Base-by-base conservation (phyloP, 1,284 basidiomycete species). In the Ceratobasidium sp. region DNA sequence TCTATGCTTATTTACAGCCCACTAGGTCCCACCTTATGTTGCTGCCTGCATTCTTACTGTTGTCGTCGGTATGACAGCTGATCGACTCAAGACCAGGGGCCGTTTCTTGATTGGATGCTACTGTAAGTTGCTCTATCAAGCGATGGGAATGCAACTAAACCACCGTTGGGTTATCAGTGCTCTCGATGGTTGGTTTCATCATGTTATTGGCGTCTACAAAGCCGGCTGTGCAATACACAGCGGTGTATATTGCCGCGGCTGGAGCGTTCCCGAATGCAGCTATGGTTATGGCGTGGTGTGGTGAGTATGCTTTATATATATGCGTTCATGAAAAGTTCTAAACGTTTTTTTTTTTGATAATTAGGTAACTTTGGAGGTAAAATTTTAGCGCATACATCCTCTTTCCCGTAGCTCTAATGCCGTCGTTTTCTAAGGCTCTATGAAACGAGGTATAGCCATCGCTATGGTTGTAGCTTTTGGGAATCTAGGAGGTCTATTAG, bases 201-300 rank as follows among this genome's bases (percentile, higher is more conserved):
- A 79, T 84, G 37, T 79, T 84, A 31, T 75, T 83, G 37, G 77
- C 78, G 53, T 79, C 79, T 64, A 51, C 76, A 23, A 81, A 79
- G 73, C 77, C 77, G 63, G 78, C 75, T 11, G 80, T 82, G 75
- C 80, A 82, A 76, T 85, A 84, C 79, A 78, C 80, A 42, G 84
- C 81, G 8, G 79, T 83, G 45, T 84, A 83, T 81, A 76, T 85
- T 20, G 82, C 82, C 42, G 82, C 83, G 23, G 76, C 80, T 23
- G 84, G 84, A 33, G 79, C 82, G 42, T 84, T 83, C 80, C 82
- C 83, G 42, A 80, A 82, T 13, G 81, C 83, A 54, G 82, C 83
- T 35, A 75, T 84, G 63, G 80, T 82, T 77, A 80, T 83, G 73
- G 81, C 82, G 3, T 84, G 82, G 83, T 82, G 80, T 35, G 73